Conservation (phyloP, 768 basidiomycete genomes). For the Russula abietina region DNA sequence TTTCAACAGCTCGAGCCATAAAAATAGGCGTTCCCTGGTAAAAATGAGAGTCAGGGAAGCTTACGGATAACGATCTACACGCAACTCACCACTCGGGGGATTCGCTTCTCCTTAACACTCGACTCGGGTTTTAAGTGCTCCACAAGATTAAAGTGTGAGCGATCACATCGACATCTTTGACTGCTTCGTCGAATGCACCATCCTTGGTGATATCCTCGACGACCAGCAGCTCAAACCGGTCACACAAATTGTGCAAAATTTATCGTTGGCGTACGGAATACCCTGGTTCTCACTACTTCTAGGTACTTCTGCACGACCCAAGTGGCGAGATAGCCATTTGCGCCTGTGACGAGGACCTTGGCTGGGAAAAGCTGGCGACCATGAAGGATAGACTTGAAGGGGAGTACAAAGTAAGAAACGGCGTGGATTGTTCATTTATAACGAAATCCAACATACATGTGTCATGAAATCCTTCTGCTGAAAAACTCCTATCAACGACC, state of each 20-base stretch:
- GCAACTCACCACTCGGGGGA: background rate
- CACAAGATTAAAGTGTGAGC: slow-evolving; percentile 40
- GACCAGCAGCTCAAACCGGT: slow-evolving; percentile 56
- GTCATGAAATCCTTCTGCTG: too few relatives aligned
- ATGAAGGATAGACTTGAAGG: slow-evolving; percentile 23
- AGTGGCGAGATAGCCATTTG: slow-evolving; percentile 53
- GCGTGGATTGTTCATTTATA: background rate
- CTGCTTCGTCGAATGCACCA: slow-evolving; percentile 69
- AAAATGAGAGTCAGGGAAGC: background rate
- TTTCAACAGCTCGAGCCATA: background rate
- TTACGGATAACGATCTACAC: background rate
- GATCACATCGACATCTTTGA: slow-evolving; percentile 69
- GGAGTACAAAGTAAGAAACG: background rate
- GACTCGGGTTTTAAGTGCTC: background rate
- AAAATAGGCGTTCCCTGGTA: slow-evolving; percentile 4
- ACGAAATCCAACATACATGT: too few relatives aligned
- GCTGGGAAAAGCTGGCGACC: slow-evolving; percentile 33
- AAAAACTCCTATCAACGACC: too few relatives aligned
- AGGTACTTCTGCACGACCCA: slow-evolving; percentile 55
- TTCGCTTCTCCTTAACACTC: background rate
- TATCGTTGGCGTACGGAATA: slow-evolving; percentile 49
- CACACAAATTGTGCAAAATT: slow-evolving; percentile 49
- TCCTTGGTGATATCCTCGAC: slow-evolving; percentile 65
- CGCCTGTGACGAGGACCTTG: slow-evolving; percentile 51
- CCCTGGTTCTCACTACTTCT: slow-evolving; percentile 53